Conservation (phyloP, 768 basidiomycete species). For the Rhizopogon salebrosus region DNA sequence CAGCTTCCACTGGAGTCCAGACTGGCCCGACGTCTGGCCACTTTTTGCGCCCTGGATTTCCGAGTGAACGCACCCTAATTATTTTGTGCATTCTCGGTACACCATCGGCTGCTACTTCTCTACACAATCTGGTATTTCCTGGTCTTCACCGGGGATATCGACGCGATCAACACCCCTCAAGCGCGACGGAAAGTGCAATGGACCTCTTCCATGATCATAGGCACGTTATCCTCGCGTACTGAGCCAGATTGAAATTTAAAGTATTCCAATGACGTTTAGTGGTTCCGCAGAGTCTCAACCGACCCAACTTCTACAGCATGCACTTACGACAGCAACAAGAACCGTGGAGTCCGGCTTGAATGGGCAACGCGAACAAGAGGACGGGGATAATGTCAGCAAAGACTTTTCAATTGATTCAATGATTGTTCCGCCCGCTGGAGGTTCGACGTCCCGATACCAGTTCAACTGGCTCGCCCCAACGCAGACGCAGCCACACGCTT, state of each 20-base stretch:
- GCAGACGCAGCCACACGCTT: slow-evolving; percentile 33
- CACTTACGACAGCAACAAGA: slow-evolving; percentile 28
- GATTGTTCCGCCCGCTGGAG: slow-evolving; percentile 26
- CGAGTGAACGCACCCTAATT: not conserved
- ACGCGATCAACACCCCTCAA: not conserved
- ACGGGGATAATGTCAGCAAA: slow-evolving; percentile 22
- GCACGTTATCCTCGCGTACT: slow-evolving; percentile 25
- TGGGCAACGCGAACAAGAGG: slow-evolving; percentile 13
- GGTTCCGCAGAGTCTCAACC: slow-evolving; percentile 48
- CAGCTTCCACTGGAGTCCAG: not conserved
- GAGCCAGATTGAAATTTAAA: slow-evolving; percentile 9
- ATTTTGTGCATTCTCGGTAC: not conserved
- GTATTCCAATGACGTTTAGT: slow-evolving; percentile 24
- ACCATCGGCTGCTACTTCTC: not conserved
- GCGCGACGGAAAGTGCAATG: slow-evolving; percentile 22
- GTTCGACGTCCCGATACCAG: slow-evolving; percentile 44
- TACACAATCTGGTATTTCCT: no score
- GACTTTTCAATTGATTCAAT: slow-evolving; percentile 40
- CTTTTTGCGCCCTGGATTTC: not conserved
- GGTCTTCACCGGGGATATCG: not conserved
- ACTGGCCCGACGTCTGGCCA: not conserved
- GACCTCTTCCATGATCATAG: slow-evolving; percentile 29
- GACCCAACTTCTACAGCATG: slow-evolving; percentile 45
- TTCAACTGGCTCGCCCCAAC: slow-evolving; percentile 53
- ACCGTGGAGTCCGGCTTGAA: slow-evolving; percentile 12